phyloP scores from a whole-genome alignment of 2,329 filamentous ascomycete species.

The Aspergillus neoniger region DNA sequence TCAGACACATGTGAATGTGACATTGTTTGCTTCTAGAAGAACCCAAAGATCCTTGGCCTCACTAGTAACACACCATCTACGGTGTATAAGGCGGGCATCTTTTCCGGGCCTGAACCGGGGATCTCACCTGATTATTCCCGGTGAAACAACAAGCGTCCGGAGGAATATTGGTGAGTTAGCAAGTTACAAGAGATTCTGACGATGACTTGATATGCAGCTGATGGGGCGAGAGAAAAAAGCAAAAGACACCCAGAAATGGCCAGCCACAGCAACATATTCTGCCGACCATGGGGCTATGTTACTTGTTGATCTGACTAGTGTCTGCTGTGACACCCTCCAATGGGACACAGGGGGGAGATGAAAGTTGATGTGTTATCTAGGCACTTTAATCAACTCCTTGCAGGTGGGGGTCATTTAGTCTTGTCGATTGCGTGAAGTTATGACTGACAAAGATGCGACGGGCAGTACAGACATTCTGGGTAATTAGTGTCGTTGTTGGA shows the following conservation, averaged over 20 bases:
- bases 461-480: neutral
- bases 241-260: neutral
- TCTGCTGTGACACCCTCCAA: neutral
- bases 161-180: too few species aligned
- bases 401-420: neutral
- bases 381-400: slow-evolving; percentile 3
- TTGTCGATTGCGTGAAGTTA: neutral
- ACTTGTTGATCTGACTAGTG: neutral
- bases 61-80: neutral
- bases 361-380: slow-evolving; percentile 1
- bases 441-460: neutral
- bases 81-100: neutral
- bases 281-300: neutral
- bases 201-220: slow-evolving; percentile 6
- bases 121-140: neutral
- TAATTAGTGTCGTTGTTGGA: neutral
- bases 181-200: neutral
- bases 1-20: neutral
- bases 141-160: neutral
- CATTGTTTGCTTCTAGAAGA: neutral
- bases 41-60: neutral
- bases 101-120: neutral
- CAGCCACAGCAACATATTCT: neutral
- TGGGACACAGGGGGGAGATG: neutral
- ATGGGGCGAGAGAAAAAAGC: neutral